A percentile compares a stretch with the other conserved stretches of the same genome.
Conservation (phyloP, 179 eudicot species). For the Heliamphora pulchella region DNA sequence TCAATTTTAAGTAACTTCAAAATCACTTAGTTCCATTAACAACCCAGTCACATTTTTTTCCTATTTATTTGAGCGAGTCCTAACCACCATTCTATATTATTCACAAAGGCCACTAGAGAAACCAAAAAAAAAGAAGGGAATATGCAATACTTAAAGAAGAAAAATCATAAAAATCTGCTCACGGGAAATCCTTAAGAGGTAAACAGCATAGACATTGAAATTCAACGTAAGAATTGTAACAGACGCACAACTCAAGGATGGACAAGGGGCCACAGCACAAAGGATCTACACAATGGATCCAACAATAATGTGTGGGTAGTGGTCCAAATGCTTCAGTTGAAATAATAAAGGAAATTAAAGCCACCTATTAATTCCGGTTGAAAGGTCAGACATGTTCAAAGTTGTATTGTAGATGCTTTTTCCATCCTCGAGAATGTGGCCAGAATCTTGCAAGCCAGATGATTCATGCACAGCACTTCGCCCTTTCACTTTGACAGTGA, state of each 20-base stretch:
- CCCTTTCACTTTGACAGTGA: conserved; percentile 95
- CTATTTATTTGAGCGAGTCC: no score
- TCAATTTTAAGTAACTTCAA: background rate
- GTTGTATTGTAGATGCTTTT: conserved; percentile 89
- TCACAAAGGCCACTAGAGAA: background rate
- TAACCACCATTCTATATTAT: background rate
- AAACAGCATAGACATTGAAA: background rate
- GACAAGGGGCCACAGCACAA: background rate
- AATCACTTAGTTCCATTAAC: background rate
- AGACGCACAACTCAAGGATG: background rate
- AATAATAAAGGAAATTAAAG: conserved; percentile 3
- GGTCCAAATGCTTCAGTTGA: conserved; percentile 2
- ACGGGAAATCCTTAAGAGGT: background rate
- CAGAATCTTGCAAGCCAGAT: conserved; percentile 78
- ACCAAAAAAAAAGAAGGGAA: background rate
- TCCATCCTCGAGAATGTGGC: conserved; percentile 96
- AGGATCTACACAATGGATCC: background rate
- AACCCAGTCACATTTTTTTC: no score
- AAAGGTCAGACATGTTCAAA: conserved; percentile 82
- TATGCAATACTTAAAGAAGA: background rate
- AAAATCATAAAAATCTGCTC: background rate
- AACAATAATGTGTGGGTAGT: background rate
- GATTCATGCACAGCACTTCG: conserved; percentile 92
- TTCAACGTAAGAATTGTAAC: background rate
- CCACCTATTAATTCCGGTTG: conserved; percentile 90